Evolutionary conservation across 73 alveolate species (phyloP).

Genomic region (Durusdinium trenchii): DNA sequence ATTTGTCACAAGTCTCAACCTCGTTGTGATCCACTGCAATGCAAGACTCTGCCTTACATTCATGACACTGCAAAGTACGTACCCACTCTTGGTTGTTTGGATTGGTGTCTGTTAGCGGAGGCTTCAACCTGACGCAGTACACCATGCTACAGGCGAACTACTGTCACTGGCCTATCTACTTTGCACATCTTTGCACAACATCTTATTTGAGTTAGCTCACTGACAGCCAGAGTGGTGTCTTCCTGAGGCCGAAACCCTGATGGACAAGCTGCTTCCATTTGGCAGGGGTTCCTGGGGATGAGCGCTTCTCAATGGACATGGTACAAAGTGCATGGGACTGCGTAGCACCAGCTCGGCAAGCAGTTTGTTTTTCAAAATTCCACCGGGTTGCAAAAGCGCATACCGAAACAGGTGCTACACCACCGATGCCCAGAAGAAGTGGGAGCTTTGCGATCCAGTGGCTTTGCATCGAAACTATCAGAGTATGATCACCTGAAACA

Average conservation of each 20-base stretch:
- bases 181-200: too few species aligned
- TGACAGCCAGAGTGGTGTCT: too few species aligned
- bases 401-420: slow-evolving; percentile 45
- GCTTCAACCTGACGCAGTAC: slow-evolving; percentile 58
- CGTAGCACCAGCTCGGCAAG: too few species aligned
- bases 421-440: slow-evolving; percentile 63
- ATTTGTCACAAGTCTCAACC: too few species aligned
- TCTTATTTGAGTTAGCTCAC: too few species aligned
- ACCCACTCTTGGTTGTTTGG: not conserved
- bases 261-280: slow-evolving; percentile 43
- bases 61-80: not conserved
- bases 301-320: too few species aligned
- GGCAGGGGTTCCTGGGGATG: slow-evolving; percentile 27
- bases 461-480: not conserved
- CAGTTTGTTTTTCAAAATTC: too few species aligned
- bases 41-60: not conserved
- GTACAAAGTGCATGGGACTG: too few species aligned
- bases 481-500: too few species aligned
- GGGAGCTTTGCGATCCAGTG: slow-evolving; percentile 83
- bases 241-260: slow-evolving; percentile 62
- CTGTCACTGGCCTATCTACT: not conserved
- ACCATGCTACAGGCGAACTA: slow-evolving; percentile 34
- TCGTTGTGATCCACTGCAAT: too few species aligned
- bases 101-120: not conserved
- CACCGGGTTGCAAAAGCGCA: too few species aligned